These are phyloP conservation scores for Cornus florida DNA, from an alignment of 148 eudicot genomes.

Conservation along the genomic window DNA sequence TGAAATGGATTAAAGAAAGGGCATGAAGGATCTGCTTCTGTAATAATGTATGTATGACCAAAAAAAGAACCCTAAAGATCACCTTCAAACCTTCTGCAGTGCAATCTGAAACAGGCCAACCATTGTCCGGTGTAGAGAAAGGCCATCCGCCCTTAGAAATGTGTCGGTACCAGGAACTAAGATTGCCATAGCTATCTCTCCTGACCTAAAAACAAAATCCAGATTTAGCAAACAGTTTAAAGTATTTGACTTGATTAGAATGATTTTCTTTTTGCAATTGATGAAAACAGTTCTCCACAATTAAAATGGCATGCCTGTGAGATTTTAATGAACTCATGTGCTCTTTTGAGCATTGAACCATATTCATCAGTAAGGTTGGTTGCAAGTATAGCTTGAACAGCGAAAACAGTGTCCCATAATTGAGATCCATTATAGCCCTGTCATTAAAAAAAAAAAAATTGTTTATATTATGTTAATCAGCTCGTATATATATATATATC, in stretches of 20 bases:
- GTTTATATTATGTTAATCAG: neutral
- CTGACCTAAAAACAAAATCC: constrained; percentile 22
- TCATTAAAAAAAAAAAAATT: neutral
- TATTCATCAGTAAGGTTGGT: constrained; percentile 35
- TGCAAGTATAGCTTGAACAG: constrained; percentile 41
- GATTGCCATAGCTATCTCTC: constrained; percentile 20
- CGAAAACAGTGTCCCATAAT: constrained; percentile 38
- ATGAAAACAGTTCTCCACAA: neutral
- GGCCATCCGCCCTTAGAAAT: constrained; percentile 48
- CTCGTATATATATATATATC: too few species aligned
- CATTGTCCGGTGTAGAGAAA: constrained; percentile 43
- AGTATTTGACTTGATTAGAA: neutral
- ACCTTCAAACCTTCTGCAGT: constrained; percentile 47
- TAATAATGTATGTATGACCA: neutral
- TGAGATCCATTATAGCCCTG: constrained; percentile 50
- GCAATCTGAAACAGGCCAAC: constrained; percentile 52
- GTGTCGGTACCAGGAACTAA: constrained; percentile 41
- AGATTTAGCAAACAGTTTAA: neutral
- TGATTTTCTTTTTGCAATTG: neutral
- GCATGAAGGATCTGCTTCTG: too few species aligned
- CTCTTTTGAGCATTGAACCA: constrained; percentile 35
- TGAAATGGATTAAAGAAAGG: neutral
- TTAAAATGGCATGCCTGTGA: constrained; percentile 28
- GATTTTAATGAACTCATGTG: constrained; percentile 32
- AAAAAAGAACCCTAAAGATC: neutral